phyloP scores from a whole-genome alignment of 2,329 filamentous ascomycete genomes.

The Exutisphaerella laricina region DNA sequence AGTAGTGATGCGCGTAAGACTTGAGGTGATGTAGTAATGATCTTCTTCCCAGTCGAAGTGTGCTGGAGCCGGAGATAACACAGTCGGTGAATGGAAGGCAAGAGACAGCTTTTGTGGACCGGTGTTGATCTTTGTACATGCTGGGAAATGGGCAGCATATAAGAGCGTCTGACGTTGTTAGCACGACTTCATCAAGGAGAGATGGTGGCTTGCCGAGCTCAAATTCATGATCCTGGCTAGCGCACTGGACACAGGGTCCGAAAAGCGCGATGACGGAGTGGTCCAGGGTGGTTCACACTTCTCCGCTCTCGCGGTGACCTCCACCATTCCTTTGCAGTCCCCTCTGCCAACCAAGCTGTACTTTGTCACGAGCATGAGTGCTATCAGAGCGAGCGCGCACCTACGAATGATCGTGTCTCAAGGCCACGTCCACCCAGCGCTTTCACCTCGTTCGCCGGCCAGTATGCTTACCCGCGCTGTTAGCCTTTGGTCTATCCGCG shows the following conservation, averaged over 20 bases:
- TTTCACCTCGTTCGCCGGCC: slow-evolving; percentile 3
- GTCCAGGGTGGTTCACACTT: too few relatives aligned
- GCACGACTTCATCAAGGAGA: too few relatives aligned
- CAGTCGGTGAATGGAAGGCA: slow-evolving; percentile 6
- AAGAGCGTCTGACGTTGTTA: too few relatives aligned
- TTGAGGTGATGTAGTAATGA: slow-evolving; percentile 4
- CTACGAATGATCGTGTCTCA: neutral
- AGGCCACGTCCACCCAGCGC: neutral
- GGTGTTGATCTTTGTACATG: slow-evolving; percentile 11
- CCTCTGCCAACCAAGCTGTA: too few relatives aligned
- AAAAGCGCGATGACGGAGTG: too few relatives aligned
- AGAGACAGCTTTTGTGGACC: slow-evolving; percentile 16
- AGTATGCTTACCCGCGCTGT: neutral
- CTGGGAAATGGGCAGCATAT: slow-evolving; percentile 6
- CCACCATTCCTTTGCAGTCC: too few relatives aligned
- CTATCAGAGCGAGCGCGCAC: too few relatives aligned
- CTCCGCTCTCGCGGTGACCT: too few relatives aligned
- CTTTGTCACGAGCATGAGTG: too few relatives aligned
- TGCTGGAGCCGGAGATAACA: slow-evolving; percentile 14
- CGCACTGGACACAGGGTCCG: too few relatives aligned
- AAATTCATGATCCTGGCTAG: too few relatives aligned
- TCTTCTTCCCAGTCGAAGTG: slow-evolving; percentile 6
- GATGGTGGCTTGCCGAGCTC: too few relatives aligned
- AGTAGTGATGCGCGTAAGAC: slow-evolving; percentile 16
- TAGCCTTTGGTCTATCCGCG: slow-evolving; percentile 9